These are phyloP conservation scores for Aspergillus melleus DNA, from an alignment of 2,329 filamentous ascomycete species.

Conservation along the genomic window DNA sequence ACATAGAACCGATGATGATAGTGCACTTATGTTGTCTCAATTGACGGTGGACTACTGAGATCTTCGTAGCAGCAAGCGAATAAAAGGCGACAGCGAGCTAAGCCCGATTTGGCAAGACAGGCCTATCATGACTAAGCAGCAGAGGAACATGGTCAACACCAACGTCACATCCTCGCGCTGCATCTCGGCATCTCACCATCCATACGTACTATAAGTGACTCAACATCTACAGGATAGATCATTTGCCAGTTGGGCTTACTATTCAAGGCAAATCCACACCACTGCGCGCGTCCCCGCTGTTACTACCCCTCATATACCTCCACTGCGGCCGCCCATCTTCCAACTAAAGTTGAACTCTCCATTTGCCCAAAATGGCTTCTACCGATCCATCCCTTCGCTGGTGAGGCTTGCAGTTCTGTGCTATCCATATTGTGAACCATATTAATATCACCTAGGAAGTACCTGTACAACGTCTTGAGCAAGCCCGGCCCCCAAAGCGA, in stretches of 20 bases:
- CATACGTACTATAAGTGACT: background rate
- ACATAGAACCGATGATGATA: too few species aligned
- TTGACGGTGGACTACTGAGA: too few species aligned
- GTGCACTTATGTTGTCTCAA: too few species aligned
- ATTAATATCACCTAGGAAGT: conserved; percentile 60
- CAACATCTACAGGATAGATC: background rate
- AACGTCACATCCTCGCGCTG: background rate
- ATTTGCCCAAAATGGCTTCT: conserved; percentile 15
- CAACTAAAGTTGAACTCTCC: background rate
- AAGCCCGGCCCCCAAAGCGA: conserved; percentile 80
- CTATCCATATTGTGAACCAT: background rate
- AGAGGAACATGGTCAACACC: background rate
- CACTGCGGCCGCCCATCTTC: background rate
- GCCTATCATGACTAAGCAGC: too few species aligned
- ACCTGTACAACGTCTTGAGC: conserved; percentile 77
- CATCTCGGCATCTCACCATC: background rate
- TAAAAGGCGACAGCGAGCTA: too few species aligned
- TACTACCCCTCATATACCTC: background rate
- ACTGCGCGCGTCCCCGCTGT: background rate
- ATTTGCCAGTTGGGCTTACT: background rate
- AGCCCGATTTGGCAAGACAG: too few species aligned
- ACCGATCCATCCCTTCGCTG: conserved; percentile 19
- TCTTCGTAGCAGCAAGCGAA: too few species aligned
- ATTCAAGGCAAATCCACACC: background rate
- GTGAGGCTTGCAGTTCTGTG: conserved; percentile 2